Evolutionary conservation across 2,329 filamentous ascomycete genomes (phyloP).

Genomic region (Neopestalotiopsis rosae): DNA sequence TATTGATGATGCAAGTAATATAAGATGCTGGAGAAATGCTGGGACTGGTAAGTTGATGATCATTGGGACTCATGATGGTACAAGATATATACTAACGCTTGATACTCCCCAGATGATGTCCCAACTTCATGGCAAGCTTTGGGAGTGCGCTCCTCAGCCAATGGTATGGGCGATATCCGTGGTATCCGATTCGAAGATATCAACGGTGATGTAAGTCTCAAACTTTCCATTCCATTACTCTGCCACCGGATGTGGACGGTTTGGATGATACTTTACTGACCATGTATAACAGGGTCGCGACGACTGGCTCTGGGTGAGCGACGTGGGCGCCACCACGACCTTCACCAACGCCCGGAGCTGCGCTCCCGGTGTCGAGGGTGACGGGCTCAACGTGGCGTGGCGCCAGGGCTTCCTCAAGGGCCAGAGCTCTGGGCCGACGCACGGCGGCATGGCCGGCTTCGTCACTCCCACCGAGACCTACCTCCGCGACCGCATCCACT

Average conservation of each 20-base stretch:
- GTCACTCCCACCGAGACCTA: not conserved
- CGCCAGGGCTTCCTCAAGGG: constrained; percentile 24
- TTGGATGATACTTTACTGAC: not conserved
- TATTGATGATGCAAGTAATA: constrained; percentile 29
- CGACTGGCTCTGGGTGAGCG: constrained; percentile 31
- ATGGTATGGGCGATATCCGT: constrained; percentile 26
- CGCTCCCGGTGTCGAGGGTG: constrained; percentile 20
- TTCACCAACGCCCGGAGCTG: constrained; percentile 32
- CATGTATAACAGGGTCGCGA: constrained; percentile 22
- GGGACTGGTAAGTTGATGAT: constrained; percentile 19
- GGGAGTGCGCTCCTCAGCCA: constrained; percentile 26
- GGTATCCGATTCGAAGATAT: constrained; percentile 31
- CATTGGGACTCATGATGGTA: not conserved
- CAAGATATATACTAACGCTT: not conserved
- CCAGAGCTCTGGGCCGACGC: constrained; percentile 21
- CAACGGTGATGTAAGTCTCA: constrained; percentile 22
- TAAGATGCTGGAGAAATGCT: constrained; percentile 38
- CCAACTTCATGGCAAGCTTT: constrained; percentile 41
- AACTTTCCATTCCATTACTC: not conserved
- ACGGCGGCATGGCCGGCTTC: constrained; percentile 19
- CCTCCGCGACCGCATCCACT: constrained; percentile 27
- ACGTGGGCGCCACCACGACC: constrained; percentile 24
- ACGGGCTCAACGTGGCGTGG: constrained; percentile 31
- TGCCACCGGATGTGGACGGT: no score
- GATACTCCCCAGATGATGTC: constrained; percentile 23